Percentiles rank a stretch among this genome's conserved stretches.
These are phyloP conservation scores for Phaseolus lunatus DNA, from an alignment of 306 rosid genomes.

Conservation along the genomic window DNA sequence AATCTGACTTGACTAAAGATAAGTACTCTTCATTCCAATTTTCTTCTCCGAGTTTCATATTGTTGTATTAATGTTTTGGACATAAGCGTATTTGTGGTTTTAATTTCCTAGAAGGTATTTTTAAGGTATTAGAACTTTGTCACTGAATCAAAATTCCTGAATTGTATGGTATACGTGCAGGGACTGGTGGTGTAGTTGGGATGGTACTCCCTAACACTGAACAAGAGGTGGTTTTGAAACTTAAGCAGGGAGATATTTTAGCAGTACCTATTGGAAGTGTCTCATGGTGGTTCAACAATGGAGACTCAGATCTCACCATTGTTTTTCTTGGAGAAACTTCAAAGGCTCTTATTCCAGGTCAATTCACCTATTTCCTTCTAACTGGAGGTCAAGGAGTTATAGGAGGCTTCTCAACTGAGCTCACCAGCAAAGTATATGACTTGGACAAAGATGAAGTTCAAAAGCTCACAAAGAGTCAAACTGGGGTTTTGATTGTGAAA, in stretches of 20 bases:
- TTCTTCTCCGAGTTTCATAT: no score
- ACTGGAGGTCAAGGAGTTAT: slow-evolving; percentile 54
- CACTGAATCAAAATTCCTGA: not conserved
- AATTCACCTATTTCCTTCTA: slow-evolving; percentile 58
- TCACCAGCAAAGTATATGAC: slow-evolving; percentile 44
- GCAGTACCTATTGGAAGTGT: slow-evolving; percentile 57
- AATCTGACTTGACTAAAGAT: no score
- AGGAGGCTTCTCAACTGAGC: slow-evolving; percentile 55
- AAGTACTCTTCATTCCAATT: no score
- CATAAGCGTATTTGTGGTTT: no score
- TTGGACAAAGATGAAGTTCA: slow-evolving; percentile 46
- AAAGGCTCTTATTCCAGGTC: slow-evolving; percentile 52
- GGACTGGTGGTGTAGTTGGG: slow-evolving; percentile 61
- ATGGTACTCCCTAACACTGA: slow-evolving; percentile 40
- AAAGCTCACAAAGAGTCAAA: slow-evolving; percentile 58
- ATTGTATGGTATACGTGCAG: slow-evolving; percentile 30
- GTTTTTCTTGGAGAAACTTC: slow-evolving; percentile 62
- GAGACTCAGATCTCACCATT: slow-evolving; percentile 53
- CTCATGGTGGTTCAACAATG: slow-evolving; percentile 85
- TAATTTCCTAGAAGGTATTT: no score
- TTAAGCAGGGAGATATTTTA: slow-evolving; percentile 62
- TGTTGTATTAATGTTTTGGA: no score
- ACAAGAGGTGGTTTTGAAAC: slow-evolving; percentile 59
- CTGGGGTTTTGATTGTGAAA: slow-evolving; percentile 46
- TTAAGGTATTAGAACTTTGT: no score